Conservation (phyloP, 805 yeast genomes). For the Barnettozyma pratensis region DNA sequence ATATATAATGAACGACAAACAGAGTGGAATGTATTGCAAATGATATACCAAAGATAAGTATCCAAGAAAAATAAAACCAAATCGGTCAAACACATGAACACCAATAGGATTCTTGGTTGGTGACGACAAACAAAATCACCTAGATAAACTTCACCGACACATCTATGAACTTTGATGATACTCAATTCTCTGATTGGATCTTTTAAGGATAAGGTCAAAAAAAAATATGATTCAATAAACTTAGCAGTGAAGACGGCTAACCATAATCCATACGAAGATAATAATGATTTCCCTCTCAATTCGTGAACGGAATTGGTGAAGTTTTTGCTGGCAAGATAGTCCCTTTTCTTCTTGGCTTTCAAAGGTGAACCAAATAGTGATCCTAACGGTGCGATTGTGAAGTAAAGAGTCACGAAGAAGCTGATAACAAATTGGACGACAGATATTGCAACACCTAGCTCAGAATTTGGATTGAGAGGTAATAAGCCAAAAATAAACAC, state of each 20-base stretch:
- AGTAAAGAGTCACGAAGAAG: conserved; percentile 46
- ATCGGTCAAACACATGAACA: conserved; percentile 54
- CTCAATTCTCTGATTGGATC: conserved; percentile 72
- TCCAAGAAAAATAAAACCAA: conserved; percentile 69
- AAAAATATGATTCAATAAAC: conserved; percentile 73
- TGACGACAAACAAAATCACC: conserved; percentile 47
- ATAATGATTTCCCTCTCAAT: conserved; percentile 46
- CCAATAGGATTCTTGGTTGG: conserved; percentile 54
- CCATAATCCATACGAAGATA: conserved; percentile 71
- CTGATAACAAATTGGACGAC: conserved; percentile 54
- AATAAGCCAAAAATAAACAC: conserved; percentile 41
- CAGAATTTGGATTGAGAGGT: conserved; percentile 30
- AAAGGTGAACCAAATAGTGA: conserved; percentile 42
- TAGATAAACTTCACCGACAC: conserved; percentile 56
- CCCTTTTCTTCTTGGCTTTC: conserved; percentile 28
- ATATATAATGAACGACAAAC: conserved; percentile 63
- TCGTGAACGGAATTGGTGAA: conserved; percentile 59
- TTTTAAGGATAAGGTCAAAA: conserved; percentile 62
- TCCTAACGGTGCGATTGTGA: conserved; percentile 59
- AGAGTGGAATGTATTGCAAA: conserved; percentile 73
- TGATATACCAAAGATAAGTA: conserved; percentile 80
- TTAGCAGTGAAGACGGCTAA: conserved; percentile 60
- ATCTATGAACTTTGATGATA: conserved; percentile 46
- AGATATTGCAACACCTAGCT: conserved; percentile 40
- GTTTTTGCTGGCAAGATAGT: conserved; percentile 43